These are phyloP conservation scores for Uronychia setigera DNA, from an alignment of 73 alveolate genomes.

Conservation along the genomic window DNA sequence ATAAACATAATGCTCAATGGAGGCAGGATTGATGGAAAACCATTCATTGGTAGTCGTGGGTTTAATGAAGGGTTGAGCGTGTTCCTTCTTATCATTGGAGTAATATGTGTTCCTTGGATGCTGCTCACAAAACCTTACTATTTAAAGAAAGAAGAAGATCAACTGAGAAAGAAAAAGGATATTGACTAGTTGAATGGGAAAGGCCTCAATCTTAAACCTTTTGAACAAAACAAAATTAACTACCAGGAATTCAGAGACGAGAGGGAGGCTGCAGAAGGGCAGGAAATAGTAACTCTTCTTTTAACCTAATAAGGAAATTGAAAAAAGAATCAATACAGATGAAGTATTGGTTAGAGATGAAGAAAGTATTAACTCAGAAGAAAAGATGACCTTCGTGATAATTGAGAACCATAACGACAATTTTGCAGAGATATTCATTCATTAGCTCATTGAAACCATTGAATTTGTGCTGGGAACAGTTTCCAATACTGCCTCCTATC, in stretches of 20 bases:
- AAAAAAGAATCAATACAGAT: background rate
- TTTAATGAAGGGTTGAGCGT: slow-evolving; percentile 39
- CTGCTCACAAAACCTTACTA: slow-evolving; percentile 42
- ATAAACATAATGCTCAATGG: slow-evolving; percentile 88
- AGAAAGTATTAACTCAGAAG: background rate
- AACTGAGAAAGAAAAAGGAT: background rate
- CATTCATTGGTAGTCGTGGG: slow-evolving; percentile 60
- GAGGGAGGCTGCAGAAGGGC: background rate
- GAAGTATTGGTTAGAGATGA: background rate
- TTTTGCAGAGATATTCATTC: slow-evolving; percentile 73
- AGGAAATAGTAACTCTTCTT: background rate
- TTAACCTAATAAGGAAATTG: background rate
- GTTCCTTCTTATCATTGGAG: slow-evolving; percentile 32
- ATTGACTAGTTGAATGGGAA: background rate
- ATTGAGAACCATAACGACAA: background rate
- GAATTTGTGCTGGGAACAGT: slow-evolving; percentile 91
- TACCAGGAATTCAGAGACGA: background rate
- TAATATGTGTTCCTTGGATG: slow-evolving; percentile 57
- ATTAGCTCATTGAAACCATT: slow-evolving; percentile 85
- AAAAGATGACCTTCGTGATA: background rate
- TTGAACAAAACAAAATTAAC: background rate
- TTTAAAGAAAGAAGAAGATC: background rate
- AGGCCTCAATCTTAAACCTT: background rate
- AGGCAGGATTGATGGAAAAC: slow-evolving; percentile 76
- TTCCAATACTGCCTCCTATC: slow-evolving; percentile 93